Percentiles rank a stretch among this genome's conserved stretches.
phyloP scores from a whole-genome alignment of 1,284 basidiomycete species.

The Tetrapyrgos nigripes region DNA sequence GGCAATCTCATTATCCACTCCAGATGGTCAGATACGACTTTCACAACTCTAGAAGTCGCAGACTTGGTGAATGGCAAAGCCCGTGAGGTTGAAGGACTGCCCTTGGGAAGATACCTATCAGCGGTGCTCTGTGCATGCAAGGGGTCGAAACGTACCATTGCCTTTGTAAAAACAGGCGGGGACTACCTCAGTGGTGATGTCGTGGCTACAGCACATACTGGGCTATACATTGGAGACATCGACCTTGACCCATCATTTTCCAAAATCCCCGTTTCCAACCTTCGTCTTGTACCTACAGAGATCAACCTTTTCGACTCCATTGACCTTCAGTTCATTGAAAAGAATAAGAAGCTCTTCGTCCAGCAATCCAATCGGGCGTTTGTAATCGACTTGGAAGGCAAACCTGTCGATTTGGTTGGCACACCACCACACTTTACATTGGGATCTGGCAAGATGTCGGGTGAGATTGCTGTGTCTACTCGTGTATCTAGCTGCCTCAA shows the following conservation, averaged over 20 bases:
- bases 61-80: constrained; percentile 51
- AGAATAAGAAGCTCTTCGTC: constrained; percentile 59
- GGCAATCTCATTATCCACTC: constrained; percentile 63
- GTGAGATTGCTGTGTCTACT: constrained; percentile 55
- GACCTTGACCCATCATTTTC: constrained; percentile 45
- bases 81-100: constrained; percentile 61
- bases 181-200: constrained; percentile 66
- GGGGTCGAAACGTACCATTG: constrained; percentile 53
- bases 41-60: constrained; percentile 70
- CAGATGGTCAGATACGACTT: constrained; percentile 69
- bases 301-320: constrained; percentile 43
- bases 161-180: constrained; percentile 67
- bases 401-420: constrained; percentile 49
- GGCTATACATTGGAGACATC: constrained; percentile 68
- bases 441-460: constrained; percentile 60
- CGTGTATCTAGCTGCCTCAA: constrained; percentile 15
- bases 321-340: constrained; percentile 58
- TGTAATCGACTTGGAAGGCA: constrained; percentile 56
- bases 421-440: constrained; percentile 55
- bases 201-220: constrained; percentile 65
- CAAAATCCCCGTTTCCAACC: constrained; percentile 40
- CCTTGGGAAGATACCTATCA: constrained; percentile 68
- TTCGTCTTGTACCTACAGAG: constrained; percentile 52
- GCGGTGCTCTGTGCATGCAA: constrained; percentile 57
- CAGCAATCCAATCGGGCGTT: constrained; percentile 60